Percentiles rank a stretch among this genome's conserved stretches.
phyloP scores from a whole-genome alignment of 306 rosid genomes.

The Quercus wislizeni region DNA sequence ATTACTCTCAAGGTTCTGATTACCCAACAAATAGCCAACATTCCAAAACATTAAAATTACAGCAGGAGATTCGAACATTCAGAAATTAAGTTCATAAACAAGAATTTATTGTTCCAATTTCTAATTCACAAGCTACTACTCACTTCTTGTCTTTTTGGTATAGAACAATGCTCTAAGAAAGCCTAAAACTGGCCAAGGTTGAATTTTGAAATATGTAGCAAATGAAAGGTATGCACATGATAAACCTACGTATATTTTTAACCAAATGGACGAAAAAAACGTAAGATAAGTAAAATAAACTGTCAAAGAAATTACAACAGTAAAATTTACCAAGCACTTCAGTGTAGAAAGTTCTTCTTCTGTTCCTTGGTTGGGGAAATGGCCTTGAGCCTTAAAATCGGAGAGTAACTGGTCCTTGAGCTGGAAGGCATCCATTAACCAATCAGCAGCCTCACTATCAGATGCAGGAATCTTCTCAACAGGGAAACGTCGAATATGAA shows the following conservation, averaged over 20 bases:
- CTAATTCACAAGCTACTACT: slow-evolving; percentile 14
- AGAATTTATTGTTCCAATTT: slow-evolving; percentile 15
- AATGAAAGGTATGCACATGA: slow-evolving; percentile 80
- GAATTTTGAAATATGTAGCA: slow-evolving; percentile 57
- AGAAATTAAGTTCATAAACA: slow-evolving; percentile 23
- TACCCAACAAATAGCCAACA: not conserved
- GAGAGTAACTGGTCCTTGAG: slow-evolving; percentile 54
- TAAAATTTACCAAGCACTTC: slow-evolving; percentile 49
- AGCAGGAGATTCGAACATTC: slow-evolving; percentile 19
- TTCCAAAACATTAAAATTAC: not conserved
- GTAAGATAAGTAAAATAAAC: slow-evolving; percentile 56
- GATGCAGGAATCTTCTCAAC: slow-evolving; percentile 58
- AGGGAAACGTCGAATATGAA: slow-evolving; percentile 69
- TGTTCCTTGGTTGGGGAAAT: slow-evolving; percentile 52
- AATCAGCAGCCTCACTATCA: slow-evolving; percentile 52
- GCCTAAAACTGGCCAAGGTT: slow-evolving; percentile 45
- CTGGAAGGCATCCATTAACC: slow-evolving; percentile 66
- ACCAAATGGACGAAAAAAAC: slow-evolving; percentile 64
- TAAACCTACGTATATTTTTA: slow-evolving; percentile 61
- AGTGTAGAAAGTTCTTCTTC: slow-evolving; percentile 55
- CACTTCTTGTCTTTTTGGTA: slow-evolving; percentile 40
- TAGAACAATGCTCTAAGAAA: slow-evolving; percentile 41
- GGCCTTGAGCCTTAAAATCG: slow-evolving; percentile 55
- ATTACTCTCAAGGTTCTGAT: not conserved
- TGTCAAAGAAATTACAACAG: slow-evolving; percentile 47